Conservation (phyloP, 495 filamentous ascomycete species). For the Xanthoparmelia taractica region DNA sequence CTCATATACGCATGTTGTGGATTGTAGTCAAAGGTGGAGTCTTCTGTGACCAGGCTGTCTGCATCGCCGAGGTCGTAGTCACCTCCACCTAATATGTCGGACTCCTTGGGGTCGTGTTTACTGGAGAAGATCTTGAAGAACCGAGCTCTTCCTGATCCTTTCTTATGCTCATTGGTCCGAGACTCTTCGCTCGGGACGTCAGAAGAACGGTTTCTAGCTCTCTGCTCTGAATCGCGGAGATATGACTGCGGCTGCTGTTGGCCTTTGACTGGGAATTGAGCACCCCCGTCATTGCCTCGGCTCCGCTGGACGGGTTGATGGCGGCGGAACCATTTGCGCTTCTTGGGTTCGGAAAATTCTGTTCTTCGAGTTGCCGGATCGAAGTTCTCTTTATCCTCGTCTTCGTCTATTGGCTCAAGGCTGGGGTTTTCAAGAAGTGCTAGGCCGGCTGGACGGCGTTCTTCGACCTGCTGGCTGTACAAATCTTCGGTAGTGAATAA, state of each 20-base stretch:
- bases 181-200: constrained; percentile 18
- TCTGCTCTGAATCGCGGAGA: background rate
- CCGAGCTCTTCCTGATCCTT: constrained; percentile 21
- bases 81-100: constrained; percentile 12
- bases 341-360: constrained; percentile 40
- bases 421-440: constrained; percentile 14
- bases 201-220: constrained; percentile 10
- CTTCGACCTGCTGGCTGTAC: constrained; percentile 10
- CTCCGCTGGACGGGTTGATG: constrained; percentile 22
- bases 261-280: constrained; percentile 27
- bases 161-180: constrained; percentile 13
- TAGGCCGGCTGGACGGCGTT: constrained; percentile 18
- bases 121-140: constrained; percentile 29
- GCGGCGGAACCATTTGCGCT: constrained; percentile 60
- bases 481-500: constrained; percentile 11
- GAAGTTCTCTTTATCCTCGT: constrained; percentile 19
- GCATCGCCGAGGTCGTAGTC: constrained; percentile 27
- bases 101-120: constrained; percentile 24
- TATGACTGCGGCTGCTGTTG: constrained; percentile 2
- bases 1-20: constrained; percentile 22
- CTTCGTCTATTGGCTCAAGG: constrained; percentile 28
- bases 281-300: constrained; percentile 18
- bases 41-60: constrained; percentile 20
- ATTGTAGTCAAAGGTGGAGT: constrained; percentile 14
- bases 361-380: constrained; percentile 18